Base-by-base conservation (phyloP, 1,139 yeast species). In the Nakaseomyces bracarensis region DNA sequence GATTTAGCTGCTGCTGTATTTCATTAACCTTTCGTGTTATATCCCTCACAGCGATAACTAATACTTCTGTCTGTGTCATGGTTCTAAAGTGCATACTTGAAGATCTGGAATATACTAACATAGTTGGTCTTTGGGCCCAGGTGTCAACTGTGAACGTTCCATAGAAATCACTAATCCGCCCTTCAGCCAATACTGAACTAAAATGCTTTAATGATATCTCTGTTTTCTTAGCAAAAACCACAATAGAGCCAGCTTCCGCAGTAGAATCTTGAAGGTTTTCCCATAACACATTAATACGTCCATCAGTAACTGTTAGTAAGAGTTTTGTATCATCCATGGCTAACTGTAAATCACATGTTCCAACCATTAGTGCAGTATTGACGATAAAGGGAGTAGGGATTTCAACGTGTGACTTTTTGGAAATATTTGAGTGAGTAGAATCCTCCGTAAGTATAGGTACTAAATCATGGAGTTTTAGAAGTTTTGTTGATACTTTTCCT, bases 281-380 rank as follows among this genome's bases (percentile, higher is more conserved):
- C 31, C 49, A 43, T 22, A 51, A 36, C 21, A 51, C 19, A 36
- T 57, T 53, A 2, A 50, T 21, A 36, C 64, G 67, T 9, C 65
- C 53, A 21, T 55, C 61, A 16, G 55, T 45, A 4, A 55, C 48
- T 1, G 57, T 53, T 4, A 56, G 46, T 14, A 54, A 47, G 1
- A 58, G 35, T 10, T 60, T 47, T 3, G 62, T 48, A 6, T 58
- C 51, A 20, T 60, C 64, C 19, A 52, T 40, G n/a, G 43, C 49
- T 15, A 53, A 38, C 22, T 48, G 51, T 11, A 57, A 23, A 19
- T 55, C 60, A 33, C 55, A 43, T 19, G 45, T 48, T 21, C 53
- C 52, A 25, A 54, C 50, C 13, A 54, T 26, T 3, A 55, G 19
- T 0, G 49, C 46, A 8, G 45, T 25, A 37, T 53, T 53, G 3